phyloP scores from a whole-genome alignment of 179 eudicot species.

The Patellifolia procumbens region DNA sequence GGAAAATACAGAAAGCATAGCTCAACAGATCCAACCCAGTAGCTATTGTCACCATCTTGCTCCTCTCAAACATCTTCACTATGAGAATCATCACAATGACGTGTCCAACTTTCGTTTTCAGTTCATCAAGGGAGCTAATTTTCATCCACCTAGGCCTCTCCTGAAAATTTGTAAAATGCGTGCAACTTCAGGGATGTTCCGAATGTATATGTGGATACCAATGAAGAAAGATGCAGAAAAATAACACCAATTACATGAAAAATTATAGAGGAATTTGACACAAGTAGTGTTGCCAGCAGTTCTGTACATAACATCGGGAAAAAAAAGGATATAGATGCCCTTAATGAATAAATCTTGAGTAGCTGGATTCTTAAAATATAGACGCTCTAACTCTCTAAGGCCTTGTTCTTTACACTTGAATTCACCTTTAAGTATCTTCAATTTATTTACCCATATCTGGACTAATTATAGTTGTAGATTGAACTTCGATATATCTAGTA shows the following conservation, averaged over 20 bases:
- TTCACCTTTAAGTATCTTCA: no score
- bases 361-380: no score
- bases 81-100: conserved; percentile 94
- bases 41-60: conserved; percentile 93
- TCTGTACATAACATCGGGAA: no score
- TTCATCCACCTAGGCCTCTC: conserved; percentile 98
- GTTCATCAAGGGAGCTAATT: conserved; percentile 82
- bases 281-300: no score
- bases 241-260: not conserved
- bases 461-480: no score
- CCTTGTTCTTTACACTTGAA: no score
- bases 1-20: conserved; percentile 82
- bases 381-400: no score
- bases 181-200: not conserved
- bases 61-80: conserved; percentile 97
- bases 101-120: conserved; percentile 96
- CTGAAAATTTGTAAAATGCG: conserved; percentile 34
- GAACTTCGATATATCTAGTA: no score
- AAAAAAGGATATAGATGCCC: no score
- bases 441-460: no score
- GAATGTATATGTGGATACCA: not conserved
- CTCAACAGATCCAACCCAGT: conserved; percentile 89
- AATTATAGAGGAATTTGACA: not conserved
- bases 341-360: no score
- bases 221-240: not conserved